A percentile compares a stretch with the other conserved stretches of the same genome.
Conservation (phyloP, 1,284 basidiomycete species). For the Quambalaria eucalypti region DNA sequence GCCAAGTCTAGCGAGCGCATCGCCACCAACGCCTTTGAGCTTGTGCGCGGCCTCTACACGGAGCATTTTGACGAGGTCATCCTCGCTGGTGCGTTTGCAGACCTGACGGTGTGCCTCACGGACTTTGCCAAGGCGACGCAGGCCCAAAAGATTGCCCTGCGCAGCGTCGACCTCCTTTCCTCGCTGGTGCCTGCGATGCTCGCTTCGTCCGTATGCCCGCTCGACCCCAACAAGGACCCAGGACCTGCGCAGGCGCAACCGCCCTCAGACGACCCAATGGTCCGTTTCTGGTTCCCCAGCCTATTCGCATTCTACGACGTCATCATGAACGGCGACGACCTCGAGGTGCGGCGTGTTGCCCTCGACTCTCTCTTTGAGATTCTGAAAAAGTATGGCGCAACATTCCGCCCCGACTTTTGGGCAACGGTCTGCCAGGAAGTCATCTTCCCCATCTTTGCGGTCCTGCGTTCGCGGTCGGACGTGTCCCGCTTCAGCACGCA, state of each 20-base stretch:
- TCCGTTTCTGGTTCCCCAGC: slow-evolving; percentile 82
- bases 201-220: slow-evolving; percentile 27
- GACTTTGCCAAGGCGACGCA: slow-evolving; percentile 94
- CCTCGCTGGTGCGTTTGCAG: slow-evolving; percentile 84
- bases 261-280: slow-evolving; percentile 34
- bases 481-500: slow-evolving; percentile 85
- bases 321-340: slow-evolving; percentile 98
- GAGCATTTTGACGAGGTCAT: slow-evolving; percentile 74
- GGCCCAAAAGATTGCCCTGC: slow-evolving; percentile 94
- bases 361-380: slow-evolving; percentile 91
- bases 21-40: slow-evolving; percentile 87
- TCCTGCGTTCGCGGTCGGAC: slow-evolving; percentile 72
- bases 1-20: slow-evolving; percentile 94
- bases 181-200: slow-evolving; percentile 78
- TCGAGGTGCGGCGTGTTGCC: slow-evolving; percentile 79
- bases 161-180: slow-evolving; percentile 92
- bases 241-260: slow-evolving; percentile 26
- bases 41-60: slow-evolving; percentile 80
- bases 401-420: slow-evolving; percentile 91
- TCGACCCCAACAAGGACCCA: slow-evolving; percentile 22
- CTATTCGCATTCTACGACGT: slow-evolving; percentile 97
- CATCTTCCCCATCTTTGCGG: slow-evolving; percentile 96
- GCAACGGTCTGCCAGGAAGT: slow-evolving; percentile 93
- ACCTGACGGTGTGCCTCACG: slow-evolving; percentile 91
- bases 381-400: slow-evolving; percentile 76